Evolutionary conservation across 1,284 basidiomycete genomes (phyloP).

Genomic region (Waitea zeae): DNA sequence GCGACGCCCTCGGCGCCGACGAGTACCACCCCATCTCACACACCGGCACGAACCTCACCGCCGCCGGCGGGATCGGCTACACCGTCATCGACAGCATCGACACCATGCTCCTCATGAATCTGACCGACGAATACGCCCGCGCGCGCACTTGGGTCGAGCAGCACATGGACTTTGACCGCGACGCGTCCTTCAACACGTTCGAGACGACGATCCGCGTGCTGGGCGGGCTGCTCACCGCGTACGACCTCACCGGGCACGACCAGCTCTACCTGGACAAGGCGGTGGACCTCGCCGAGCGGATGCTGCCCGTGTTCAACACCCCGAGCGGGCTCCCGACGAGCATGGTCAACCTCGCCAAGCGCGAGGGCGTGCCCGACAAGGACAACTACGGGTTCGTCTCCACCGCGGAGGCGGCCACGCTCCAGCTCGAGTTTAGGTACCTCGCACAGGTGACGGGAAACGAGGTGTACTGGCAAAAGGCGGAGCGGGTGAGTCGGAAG

Average conservation of each 20-base stretch:
- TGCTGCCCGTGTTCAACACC: constrained; percentile 77
- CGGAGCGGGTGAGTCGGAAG: constrained; percentile 39
- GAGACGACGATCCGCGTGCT: constrained; percentile 80
- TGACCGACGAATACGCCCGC: constrained; percentile 62
- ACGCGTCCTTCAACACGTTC: constrained; percentile 79
- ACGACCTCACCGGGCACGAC: constrained; percentile 54
- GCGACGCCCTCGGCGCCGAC: constrained; percentile 78
- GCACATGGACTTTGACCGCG: constrained; percentile 59
- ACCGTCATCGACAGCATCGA: constrained; percentile 75
- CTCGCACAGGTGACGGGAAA: constrained; percentile 70
- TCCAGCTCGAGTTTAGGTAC: constrained; percentile 86
- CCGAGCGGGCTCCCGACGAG: constrained; percentile 71
- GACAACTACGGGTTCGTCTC: constrained; percentile 57
- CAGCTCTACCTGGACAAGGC: constrained; percentile 60
- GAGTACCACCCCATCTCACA: constrained; percentile 75
- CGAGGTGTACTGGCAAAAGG: constrained; percentile 66
- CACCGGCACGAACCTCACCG: constrained; percentile 60
- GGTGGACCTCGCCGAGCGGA: constrained; percentile 66
- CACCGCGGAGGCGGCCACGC: constrained; percentile 71
- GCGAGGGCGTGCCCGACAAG: constrained; percentile 44
- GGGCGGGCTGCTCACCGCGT: constrained; percentile 73
- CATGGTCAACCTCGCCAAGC: constrained; percentile 56
- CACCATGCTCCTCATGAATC: constrained; percentile 75
- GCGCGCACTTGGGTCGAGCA: constrained; percentile 68
- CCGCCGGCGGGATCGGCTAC: constrained; percentile 70